A percentile compares a stretch with the other conserved stretches of the same genome.
Evolutionary conservation across 495 filamentous ascomycete species (phyloP).

Genomic region (Staphylotrichum longicolle): DNA sequence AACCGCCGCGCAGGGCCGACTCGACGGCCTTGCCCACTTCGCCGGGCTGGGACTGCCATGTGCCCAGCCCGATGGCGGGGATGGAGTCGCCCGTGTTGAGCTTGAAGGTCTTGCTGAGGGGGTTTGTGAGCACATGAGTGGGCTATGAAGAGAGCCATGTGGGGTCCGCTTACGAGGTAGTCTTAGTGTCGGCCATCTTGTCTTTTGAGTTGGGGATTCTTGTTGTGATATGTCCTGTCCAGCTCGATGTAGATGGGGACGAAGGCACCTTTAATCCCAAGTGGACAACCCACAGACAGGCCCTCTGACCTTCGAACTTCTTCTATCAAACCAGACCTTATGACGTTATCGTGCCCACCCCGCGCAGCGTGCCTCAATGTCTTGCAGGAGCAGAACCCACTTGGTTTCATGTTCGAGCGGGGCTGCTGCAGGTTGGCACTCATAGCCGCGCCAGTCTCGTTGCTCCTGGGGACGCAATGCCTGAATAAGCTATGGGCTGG

Average conservation of each 20-base stretch:
- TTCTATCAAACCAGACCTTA: constrained; percentile 8
- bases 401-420: neutral
- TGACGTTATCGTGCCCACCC: constrained; percentile 15
- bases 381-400: neutral
- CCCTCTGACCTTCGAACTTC: constrained; percentile 6
- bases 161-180: constrained; percentile 32
- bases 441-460: no score
- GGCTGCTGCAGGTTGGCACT: neutral
- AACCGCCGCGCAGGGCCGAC: constrained; percentile 70
- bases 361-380: neutral
- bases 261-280: constrained; percentile 8
- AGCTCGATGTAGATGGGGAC: neutral
- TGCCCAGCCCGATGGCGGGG: constrained; percentile 78
- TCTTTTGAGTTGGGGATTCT: neutral
- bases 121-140: constrained; percentile 3
- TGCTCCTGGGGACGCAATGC: no score
- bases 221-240: no score
- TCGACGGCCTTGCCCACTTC: constrained; percentile 61
- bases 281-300: neutral
- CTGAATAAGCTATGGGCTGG: no score
- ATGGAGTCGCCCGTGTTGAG: constrained; percentile 80
- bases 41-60: constrained; percentile 65
- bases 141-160: no score
- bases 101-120: constrained; percentile 58
- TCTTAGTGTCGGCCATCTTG: constrained; percentile 38